These are phyloP conservation scores for Ascochyta koolunga DNA, from an alignment of 2,329 filamentous ascomycete species.

Conservation along the genomic window DNA sequence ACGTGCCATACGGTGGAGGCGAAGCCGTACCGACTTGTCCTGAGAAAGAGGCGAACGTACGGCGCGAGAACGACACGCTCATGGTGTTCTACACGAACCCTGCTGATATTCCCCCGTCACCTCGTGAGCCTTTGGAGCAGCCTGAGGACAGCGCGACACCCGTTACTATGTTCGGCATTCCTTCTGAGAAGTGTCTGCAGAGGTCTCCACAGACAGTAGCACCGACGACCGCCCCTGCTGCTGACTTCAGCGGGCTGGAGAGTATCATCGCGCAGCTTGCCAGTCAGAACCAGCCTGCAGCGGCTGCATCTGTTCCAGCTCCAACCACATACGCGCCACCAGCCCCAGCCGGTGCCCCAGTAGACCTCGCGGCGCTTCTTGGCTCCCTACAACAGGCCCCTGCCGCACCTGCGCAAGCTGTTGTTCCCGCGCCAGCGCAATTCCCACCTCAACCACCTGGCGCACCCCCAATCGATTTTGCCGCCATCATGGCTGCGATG, in stretches of 20 bases:
- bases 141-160: slow-evolving; percentile 22
- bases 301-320: slow-evolving; percentile 15
- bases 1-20: slow-evolving; percentile 54
- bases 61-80: slow-evolving; percentile 54
- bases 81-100: slow-evolving; percentile 55
- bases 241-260: slow-evolving; percentile 36
- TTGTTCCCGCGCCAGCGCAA: slow-evolving; percentile 15
- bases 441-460: slow-evolving; percentile 23
- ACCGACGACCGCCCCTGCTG: slow-evolving; percentile 16
- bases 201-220: slow-evolving; percentile 29
- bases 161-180: slow-evolving; percentile 48
- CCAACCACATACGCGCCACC: slow-evolving; percentile 30
- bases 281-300: slow-evolving; percentile 14
- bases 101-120: slow-evolving; percentile 55
- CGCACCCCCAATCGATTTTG: slow-evolving; percentile 28
- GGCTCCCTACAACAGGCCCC: slow-evolving; percentile 29
- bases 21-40: slow-evolving; percentile 46
- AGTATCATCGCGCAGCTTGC: slow-evolving; percentile 39
- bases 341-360: slow-evolving; percentile 21
- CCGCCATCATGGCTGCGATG: slow-evolving; percentile 33
- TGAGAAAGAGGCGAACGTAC: slow-evolving; percentile 52
- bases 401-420: slow-evolving; percentile 14
- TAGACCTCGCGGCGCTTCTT: slow-evolving; percentile 39
- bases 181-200: slow-evolving; percentile 33
- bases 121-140: slow-evolving; percentile 52